Evolutionary conservation across 495 filamentous ascomycete genomes (phyloP).

Genomic region (Trichoderma asperelloides): DNA sequence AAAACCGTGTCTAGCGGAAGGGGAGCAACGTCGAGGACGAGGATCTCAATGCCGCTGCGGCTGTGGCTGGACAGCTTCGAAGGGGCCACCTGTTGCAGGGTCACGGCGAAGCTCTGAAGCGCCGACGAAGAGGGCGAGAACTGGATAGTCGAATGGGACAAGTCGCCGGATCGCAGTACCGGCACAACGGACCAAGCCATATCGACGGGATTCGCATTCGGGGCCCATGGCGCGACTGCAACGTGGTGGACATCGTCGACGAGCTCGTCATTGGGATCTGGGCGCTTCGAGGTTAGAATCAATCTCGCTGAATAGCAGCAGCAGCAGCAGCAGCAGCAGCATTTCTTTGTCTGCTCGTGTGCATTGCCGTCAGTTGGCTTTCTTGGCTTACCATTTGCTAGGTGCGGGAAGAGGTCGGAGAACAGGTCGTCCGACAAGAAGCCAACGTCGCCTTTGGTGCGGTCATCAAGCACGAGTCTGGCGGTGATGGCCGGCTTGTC

Average conservation of each 20-base stretch:
- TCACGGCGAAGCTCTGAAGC: slow-evolving; percentile 64
- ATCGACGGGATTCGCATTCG: slow-evolving; percentile 52
- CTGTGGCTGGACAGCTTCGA: slow-evolving; percentile 54
- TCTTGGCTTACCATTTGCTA: slow-evolving; percentile 11
- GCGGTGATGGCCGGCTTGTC: slow-evolving; percentile 46
- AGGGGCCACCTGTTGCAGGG: slow-evolving; percentile 49
- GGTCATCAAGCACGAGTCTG: slow-evolving; percentile 64
- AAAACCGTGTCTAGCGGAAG: slow-evolving; percentile 74
- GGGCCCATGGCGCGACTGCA: slow-evolving; percentile 74
- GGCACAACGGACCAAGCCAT: slow-evolving; percentile 79
- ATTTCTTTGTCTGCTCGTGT: too few relatives aligned
- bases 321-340: background rate
- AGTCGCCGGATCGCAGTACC: slow-evolving; percentile 49
- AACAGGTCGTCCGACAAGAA: slow-evolving; percentile 82
- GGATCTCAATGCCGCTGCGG: slow-evolving; percentile 62
- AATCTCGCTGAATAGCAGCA: background rate
- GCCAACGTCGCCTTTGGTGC: slow-evolving; percentile 80
- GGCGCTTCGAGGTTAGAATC: background rate
- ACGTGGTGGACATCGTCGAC: slow-evolving; percentile 47
- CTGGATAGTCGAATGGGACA: slow-evolving; percentile 65
- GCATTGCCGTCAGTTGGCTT: background rate
- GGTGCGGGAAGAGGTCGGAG: slow-evolving; percentile 64
- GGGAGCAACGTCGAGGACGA: slow-evolving; percentile 71
- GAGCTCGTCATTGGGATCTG: slow-evolving; percentile 11
- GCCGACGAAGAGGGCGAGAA: slow-evolving; percentile 75